These are phyloP conservation scores for Tetracladium setigerum DNA, from an alignment of 495 filamentous ascomycete species.

Conservation along the genomic window DNA sequence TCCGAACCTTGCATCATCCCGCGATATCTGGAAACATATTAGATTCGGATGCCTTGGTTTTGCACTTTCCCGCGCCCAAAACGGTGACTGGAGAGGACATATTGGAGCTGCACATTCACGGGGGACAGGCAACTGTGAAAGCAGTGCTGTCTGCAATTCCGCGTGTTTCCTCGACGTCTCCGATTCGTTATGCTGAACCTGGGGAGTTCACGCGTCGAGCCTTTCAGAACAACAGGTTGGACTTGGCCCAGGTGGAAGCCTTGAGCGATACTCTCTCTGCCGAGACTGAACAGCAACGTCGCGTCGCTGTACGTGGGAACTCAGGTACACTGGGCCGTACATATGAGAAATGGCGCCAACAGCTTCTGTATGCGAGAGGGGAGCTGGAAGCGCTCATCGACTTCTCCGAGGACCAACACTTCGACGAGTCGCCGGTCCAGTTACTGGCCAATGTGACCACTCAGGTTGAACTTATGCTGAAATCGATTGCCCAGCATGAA, in stretches of 20 bases:
- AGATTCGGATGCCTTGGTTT: constrained; percentile 72
- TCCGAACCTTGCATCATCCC: constrained; percentile 73
- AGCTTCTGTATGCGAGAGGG: constrained; percentile 72
- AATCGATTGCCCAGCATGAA: constrained; percentile 58
- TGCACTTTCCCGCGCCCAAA: constrained; percentile 79
- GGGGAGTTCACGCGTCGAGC: constrained; percentile 94
- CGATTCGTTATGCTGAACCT: constrained; percentile 85
- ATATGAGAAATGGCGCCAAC: constrained; percentile 78
- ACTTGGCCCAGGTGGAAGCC: constrained; percentile 90
- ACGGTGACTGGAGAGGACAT: constrained; percentile 91
- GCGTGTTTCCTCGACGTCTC: constrained; percentile 17
- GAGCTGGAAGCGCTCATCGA: constrained; percentile 95
- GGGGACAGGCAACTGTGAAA: constrained; percentile 80
- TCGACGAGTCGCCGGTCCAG: constrained; percentile 75
- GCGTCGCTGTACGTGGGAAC: constrained; percentile 71
- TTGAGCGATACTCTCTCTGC: constrained; percentile 79
- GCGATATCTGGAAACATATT: constrained; percentile 41
- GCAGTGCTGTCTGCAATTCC: constrained; percentile 76
- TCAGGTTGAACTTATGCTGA: constrained; percentile 51
- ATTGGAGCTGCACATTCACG: constrained; percentile 88
- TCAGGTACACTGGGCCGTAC: constrained; percentile 60
- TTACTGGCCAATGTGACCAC: constrained; percentile 59
- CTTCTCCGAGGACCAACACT: constrained; percentile 95
- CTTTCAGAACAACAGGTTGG: constrained; percentile 78
- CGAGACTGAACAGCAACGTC: constrained; percentile 89